A percentile compares a stretch with the other conserved stretches of the same genome.
phyloP scores from a whole-genome alignment of 306 rosid species.

The Malus sylvestris region DNA sequence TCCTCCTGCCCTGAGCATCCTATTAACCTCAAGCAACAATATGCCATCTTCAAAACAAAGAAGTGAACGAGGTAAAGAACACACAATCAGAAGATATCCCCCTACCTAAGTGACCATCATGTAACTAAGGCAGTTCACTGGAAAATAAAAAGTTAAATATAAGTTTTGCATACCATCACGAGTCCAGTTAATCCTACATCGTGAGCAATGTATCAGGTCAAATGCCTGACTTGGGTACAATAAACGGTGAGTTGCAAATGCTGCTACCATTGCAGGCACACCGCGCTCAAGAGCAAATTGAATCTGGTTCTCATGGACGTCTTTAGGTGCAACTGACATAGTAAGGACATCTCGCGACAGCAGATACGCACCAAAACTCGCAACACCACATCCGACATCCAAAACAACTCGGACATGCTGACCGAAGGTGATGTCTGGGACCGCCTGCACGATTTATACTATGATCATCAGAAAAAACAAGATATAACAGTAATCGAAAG shows the following conservation, averaged over 20 bases:
- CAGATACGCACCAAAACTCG: conserved; percentile 91
- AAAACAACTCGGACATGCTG: conserved; percentile 62
- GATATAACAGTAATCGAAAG: background rate
- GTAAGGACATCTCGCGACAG: conserved; percentile 70
- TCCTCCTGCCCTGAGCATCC: conserved; percentile 95
- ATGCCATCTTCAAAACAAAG: conserved; percentile 75
- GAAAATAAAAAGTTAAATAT: background rate
- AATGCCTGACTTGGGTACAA: conserved; percentile 89
- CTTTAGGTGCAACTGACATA: conserved; percentile 91
- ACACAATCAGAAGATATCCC: conserved; percentile 18
- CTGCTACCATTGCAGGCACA: conserved; percentile 92
- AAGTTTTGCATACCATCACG: conserved; percentile 55
- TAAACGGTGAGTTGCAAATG: conserved; percentile 79
- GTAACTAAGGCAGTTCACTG: background rate
- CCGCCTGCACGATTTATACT: conserved; percentile 40
- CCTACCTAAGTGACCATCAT: background rate
- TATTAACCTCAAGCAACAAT: conserved; percentile 82
- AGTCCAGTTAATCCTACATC: conserved; percentile 95
- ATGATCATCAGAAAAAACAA: background rate
- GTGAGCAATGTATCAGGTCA: conserved; percentile 90
- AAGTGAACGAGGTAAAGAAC: conserved; percentile 4
- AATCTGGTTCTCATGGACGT: conserved; percentile 95
- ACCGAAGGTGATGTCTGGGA: conserved; percentile 88
- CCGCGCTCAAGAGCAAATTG: conserved; percentile 99
- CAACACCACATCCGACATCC: conserved; percentile 96